These are phyloP conservation scores for Sphaerulina vaccinii DNA, from an alignment of 2,329 filamentous ascomycete genomes.

Conservation along the genomic window DNA sequence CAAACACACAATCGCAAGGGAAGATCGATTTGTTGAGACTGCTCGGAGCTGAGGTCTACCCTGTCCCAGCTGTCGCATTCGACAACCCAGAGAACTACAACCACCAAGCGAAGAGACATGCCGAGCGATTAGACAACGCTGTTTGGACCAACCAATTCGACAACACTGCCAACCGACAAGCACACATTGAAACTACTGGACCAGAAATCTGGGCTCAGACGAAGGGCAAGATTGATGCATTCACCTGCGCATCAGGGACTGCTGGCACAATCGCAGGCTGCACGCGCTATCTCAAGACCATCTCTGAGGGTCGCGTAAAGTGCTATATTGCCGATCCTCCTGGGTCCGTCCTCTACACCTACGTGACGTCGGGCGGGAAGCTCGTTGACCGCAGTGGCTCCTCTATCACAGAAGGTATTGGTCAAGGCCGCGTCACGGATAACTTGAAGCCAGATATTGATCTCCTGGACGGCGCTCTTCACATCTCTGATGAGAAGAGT, in stretches of 20 bases:
- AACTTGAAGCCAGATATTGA: conserved; percentile 84
- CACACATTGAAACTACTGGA: conserved; percentile 94
- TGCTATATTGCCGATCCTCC: conserved; percentile 91
- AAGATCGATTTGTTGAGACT: conserved; percentile 92
- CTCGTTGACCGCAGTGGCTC: conserved; percentile 77
- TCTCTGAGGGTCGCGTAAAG: conserved; percentile 74
- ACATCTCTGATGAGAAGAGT: conserved; percentile 87
- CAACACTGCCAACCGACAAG: conserved; percentile 88
- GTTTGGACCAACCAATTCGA: conserved; percentile 99
- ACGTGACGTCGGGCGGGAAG: conserved; percentile 81
- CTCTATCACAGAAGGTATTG: conserved; percentile 96
- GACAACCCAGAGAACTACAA: conserved; percentile 98
- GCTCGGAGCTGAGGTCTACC: conserved; percentile 91
- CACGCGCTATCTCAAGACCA: conserved; percentile 84
- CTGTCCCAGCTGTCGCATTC: conserved; percentile 91
- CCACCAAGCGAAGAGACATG: conserved; percentile 87
- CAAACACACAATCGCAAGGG: conserved; percentile 95
- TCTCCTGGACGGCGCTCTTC: conserved; percentile 78
- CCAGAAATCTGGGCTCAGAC: conserved; percentile 98
- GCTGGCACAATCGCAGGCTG: conserved; percentile 86
- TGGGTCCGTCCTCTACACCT: conserved; percentile 87
- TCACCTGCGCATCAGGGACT: conserved; percentile 92
- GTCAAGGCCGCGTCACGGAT: conserved; percentile 93
- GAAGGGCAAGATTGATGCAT: conserved; percentile 79
- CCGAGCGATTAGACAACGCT: conserved; percentile 79